phyloP scores from a whole-genome alignment of 1,284 basidiomycete species.

The Moesziomyces antarcticus region DNA sequence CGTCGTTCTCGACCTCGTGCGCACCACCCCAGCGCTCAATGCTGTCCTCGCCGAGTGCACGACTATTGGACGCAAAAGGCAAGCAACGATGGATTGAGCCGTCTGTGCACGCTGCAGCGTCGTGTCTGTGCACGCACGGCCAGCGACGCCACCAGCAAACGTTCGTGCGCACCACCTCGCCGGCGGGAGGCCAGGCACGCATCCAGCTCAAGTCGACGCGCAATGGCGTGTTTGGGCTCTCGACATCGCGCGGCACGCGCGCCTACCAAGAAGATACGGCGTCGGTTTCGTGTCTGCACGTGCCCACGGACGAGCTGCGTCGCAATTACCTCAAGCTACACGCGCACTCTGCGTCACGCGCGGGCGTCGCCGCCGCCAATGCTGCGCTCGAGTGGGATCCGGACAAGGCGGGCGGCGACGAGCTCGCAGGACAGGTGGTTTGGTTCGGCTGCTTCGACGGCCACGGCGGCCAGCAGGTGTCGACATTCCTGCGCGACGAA shows the following conservation, averaged over 20 bases:
- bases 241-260: slow-evolving; percentile 57
- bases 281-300: slow-evolving; percentile 57
- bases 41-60: not conserved
- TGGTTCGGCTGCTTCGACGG: slow-evolving; percentile 67
- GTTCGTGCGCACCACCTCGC: slow-evolving; percentile 41
- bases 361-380: slow-evolving; percentile 27
- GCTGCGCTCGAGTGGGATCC: slow-evolving; percentile 53
- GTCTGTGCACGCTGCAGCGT: not conserved
- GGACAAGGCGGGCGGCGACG: slow-evolving; percentile 54
- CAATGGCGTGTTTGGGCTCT: slow-evolving; percentile 50
- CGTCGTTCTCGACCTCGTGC: slow-evolving; percentile 1
- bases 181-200: slow-evolving; percentile 33
- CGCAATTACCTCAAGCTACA: slow-evolving; percentile 43
- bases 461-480: slow-evolving; percentile 61
- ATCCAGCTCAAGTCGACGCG: slow-evolving; percentile 43
- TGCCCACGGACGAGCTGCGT: slow-evolving; percentile 52
- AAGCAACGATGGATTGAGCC: slow-evolving; percentile 24
- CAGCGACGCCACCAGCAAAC: slow-evolving; percentile 31
- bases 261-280: slow-evolving; percentile 63
- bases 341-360: slow-evolving; percentile 22
- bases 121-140: slow-evolving; percentile 9
- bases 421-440: slow-evolving; percentile 60
- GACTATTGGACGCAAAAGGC: slow-evolving; percentile 12
- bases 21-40: not conserved
- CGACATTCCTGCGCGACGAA: slow-evolving; percentile 52